phyloP scores from a whole-genome alignment of 1,284 basidiomycete species.

The Pterula multifida region DNA sequence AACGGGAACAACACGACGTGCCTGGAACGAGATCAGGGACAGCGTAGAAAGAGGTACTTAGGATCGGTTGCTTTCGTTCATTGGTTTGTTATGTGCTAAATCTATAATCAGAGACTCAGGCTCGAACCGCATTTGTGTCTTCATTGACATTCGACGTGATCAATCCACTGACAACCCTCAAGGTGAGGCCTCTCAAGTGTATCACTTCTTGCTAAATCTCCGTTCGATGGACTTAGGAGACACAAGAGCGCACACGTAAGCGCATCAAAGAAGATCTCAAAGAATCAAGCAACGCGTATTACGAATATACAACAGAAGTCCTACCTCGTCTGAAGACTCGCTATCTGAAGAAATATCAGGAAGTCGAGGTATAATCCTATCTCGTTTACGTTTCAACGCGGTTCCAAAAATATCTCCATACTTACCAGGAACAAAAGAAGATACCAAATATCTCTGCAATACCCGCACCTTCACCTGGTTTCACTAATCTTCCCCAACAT shows the following conservation, averaged over 20 bases:
- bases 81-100: slow-evolving; percentile 3
- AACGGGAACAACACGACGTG: slow-evolving; percentile 49
- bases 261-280: slow-evolving; percentile 86
- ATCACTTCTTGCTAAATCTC: slow-evolving; percentile 4
- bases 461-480: slow-evolving; percentile 17
- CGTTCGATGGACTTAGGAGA: slow-evolving; percentile 40
- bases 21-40: slow-evolving; percentile 77
- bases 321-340: slow-evolving; percentile 68
- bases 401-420: slow-evolving; percentile 1
- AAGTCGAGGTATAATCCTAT: slow-evolving; percentile 53
- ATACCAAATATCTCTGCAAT: slow-evolving; percentile 21
- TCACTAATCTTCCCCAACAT: slow-evolving; percentile 18
- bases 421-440: slow-evolving; percentile 48
- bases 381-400: slow-evolving; percentile 1
- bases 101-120: slow-evolving; percentile 54
- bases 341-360: slow-evolving; percentile 73
- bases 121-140: slow-evolving; percentile 62
- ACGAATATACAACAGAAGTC: slow-evolving; percentile 64
- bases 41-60: slow-evolving; percentile 65
- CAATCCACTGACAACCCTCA: slow-evolving; percentile 50
- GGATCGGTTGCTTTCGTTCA: slow-evolving; percentile 1
- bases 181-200: slow-evolving; percentile 32
- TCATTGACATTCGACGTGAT: slow-evolving; percentile 67
- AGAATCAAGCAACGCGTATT: slow-evolving; percentile 57
- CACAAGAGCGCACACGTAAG: slow-evolving; percentile 77